Base-by-base conservation (phyloP, 371 early-diverging fungal genomes). In the Basidiobolus meristosporus region DNA sequence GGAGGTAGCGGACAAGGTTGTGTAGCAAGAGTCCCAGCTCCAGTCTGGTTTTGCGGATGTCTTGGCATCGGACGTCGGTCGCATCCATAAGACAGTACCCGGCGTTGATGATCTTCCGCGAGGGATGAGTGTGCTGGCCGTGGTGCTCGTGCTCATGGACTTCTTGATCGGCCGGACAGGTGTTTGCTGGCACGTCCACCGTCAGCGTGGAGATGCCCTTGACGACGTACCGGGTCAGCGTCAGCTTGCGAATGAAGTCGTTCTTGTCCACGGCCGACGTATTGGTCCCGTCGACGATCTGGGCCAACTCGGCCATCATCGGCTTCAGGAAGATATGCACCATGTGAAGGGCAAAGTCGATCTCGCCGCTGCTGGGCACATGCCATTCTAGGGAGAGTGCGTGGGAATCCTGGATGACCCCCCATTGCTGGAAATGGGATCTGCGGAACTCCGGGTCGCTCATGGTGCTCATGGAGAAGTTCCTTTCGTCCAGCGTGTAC, bases 331-430 rank as follows among this genome's bases (percentile, higher is more conserved):
- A 70, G 5, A 51, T 51, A 2, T 64, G 52, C 14, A 81, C 83
- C 47, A 76, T 72, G 19, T 26, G 26, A 3, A 26, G 26, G 9
- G 26, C 26, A 26, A 26, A 26, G 26, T 62, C 56, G 15, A 75
- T 60, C 43, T 85, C 89, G 1, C 59, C 58, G 26, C 63, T 54
- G 7, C 59, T 59, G 2, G 90, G 86, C 7, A 62, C 48, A 46
- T 87, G 88, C 91, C 91, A 90, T 34, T 67, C 46, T 14, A 83
- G 44, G 10, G 56, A 38, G 11, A 82, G 45, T 33, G 65, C 50
- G 1, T 64, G 52, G 1, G 70, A 61, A 39, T 71, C 57, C 0
- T 58, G 57, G 2, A 67, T 57, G 19, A 65, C 50, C 2, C 88
- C 87, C 90, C 90, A 90, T 9, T 70, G 50, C 46, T 65, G 49